Evolutionary conservation across 2,329 filamentous ascomycete genomes (phyloP).

Genomic region (Leptographium radiaticola): DNA sequence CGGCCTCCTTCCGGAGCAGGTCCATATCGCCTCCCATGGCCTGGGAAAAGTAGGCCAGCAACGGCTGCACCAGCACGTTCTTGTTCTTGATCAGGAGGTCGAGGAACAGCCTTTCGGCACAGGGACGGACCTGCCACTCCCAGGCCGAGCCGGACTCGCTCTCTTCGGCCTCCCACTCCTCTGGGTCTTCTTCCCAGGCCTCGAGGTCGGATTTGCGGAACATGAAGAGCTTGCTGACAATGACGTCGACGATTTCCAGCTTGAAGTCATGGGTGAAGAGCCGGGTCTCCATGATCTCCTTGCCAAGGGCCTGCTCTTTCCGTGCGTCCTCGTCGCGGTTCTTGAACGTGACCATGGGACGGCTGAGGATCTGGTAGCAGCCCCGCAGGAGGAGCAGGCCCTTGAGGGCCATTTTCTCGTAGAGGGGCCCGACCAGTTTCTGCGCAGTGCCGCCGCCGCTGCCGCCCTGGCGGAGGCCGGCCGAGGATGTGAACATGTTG

Average conservation of each 20-base stretch:
- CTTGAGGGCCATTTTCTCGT: constrained; percentile 71
- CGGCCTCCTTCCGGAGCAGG: constrained; percentile 78
- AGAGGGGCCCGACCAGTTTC: constrained; percentile 47
- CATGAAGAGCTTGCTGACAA: constrained; percentile 79
- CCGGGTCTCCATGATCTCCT: constrained; percentile 54
- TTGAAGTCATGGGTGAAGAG: constrained; percentile 69
- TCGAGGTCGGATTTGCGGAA: constrained; percentile 76
- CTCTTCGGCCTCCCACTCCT: constrained; percentile 90
- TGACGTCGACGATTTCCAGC: constrained; percentile 65
- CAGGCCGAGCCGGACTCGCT: constrained; percentile 74
- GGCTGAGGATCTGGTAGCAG: constrained; percentile 76
- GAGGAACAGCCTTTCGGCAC: constrained; percentile 85
- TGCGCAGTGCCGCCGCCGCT: constrained; percentile 21
- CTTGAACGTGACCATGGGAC: constrained; percentile 68
- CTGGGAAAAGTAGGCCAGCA: constrained; percentile 71
- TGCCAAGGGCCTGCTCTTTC: constrained; percentile 60
- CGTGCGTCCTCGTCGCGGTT: constrained; percentile 65
- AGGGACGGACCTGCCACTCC: constrained; percentile 86
- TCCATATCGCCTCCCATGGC: constrained; percentile 54
- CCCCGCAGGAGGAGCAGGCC: constrained; percentile 70
- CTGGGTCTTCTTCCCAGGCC: constrained; percentile 86
- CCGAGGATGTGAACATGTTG: constrained; percentile 53
- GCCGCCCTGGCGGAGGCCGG: constrained; percentile 35
- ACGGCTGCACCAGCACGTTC: constrained; percentile 60
- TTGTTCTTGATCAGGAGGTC: constrained; percentile 87